phyloP scores from a whole-genome alignment of 2,329 filamentous ascomycete species.

The Monosporascus sp. region DNA sequence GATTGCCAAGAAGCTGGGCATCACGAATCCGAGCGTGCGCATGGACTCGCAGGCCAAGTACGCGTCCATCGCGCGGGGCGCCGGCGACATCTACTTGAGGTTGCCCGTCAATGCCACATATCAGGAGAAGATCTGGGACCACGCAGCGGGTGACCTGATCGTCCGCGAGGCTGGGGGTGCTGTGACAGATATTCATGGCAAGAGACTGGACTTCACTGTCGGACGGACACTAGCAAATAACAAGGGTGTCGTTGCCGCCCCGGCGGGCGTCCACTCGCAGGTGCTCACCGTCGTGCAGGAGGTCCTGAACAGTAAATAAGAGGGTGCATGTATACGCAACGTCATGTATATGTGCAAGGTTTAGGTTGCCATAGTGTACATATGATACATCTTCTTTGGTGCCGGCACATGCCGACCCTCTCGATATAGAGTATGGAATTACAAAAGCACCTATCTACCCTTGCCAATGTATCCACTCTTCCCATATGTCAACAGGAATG shows the following conservation, averaged over 20 bases:
- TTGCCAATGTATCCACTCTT: no score
- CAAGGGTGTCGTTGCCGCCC: constrained; percentile 89
- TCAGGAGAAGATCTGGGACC: constrained; percentile 99
- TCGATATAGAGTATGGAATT: neutral
- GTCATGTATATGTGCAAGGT: constrained; percentile 1
- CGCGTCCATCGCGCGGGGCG: constrained; percentile 86
- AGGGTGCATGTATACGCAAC: constrained; percentile 2
- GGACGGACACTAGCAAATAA: constrained; percentile 84
- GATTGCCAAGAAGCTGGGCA: constrained; percentile 79
- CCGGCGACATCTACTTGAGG: constrained; percentile 89
- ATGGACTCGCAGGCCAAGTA: constrained; percentile 99
- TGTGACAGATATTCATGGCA: constrained; percentile 85
- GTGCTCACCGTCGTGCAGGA: constrained; percentile 79
- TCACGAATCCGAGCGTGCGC: constrained; percentile 81
- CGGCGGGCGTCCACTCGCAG: constrained; percentile 65
- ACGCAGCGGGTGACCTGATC: constrained; percentile 90
- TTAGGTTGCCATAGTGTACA: neutral
- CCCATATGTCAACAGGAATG: no score
- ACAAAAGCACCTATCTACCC: no score
- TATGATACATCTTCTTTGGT: neutral
- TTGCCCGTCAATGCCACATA: constrained; percentile 82
- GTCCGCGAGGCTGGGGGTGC: constrained; percentile 89
- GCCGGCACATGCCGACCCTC: neutral
- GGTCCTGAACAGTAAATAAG: constrained; percentile 53
- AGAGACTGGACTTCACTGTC: constrained; percentile 76